Evolutionary conservation across 1,284 basidiomycete genomes (phyloP).

Genomic region (Naganishia liquefaciens): DNA sequence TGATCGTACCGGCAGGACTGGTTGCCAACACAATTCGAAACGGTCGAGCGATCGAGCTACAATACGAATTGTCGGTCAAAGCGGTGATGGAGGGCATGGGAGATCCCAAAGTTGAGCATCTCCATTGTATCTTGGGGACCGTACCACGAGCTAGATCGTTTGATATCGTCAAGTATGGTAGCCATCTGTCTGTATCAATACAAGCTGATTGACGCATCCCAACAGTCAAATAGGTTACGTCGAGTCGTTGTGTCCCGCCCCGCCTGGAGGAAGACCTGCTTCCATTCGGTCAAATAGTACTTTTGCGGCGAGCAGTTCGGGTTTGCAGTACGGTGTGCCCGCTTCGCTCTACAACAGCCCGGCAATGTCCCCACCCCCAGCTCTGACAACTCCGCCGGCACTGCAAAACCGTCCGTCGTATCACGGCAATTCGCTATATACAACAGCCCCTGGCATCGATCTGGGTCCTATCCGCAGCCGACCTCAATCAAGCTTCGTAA

Average conservation of each 20-base stretch:
- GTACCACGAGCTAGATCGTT: conserved; percentile 42
- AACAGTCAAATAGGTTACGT: conserved; percentile 49
- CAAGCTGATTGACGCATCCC: too few relatives aligned
- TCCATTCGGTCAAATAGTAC: conserved; percentile 27
- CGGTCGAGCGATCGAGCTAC: conserved; percentile 76
- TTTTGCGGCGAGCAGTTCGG: conserved; percentile 18
- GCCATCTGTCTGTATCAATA: too few relatives aligned
- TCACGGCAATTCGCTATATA: conserved; percentile 1
- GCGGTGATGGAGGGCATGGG: conserved; percentile 70
- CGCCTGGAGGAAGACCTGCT: conserved; percentile 11
- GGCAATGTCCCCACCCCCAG: conserved; percentile 3
- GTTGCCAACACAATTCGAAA: conserved; percentile 73
- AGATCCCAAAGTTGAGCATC: conserved; percentile 64
- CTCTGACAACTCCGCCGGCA: conserved; percentile 17
- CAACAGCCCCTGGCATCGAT: conserved; percentile 7
- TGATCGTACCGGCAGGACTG: conserved; percentile 68
- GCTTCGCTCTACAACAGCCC: conserved; percentile 17
- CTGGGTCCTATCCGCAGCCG: conserved; percentile 10
- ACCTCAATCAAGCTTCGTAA: conserved; percentile 19
- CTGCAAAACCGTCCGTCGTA: conserved; percentile 20
- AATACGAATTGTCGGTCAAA: conserved; percentile 71
- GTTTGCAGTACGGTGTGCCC: conserved; percentile 23
- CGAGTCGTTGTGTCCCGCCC: conserved; percentile 38
- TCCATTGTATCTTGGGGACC: conserved; percentile 56
- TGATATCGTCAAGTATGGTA: conserved; percentile 48